Conservation (phyloP, 2,329 filamentous ascomycete species). For the Aschersonia sp. region DNA sequence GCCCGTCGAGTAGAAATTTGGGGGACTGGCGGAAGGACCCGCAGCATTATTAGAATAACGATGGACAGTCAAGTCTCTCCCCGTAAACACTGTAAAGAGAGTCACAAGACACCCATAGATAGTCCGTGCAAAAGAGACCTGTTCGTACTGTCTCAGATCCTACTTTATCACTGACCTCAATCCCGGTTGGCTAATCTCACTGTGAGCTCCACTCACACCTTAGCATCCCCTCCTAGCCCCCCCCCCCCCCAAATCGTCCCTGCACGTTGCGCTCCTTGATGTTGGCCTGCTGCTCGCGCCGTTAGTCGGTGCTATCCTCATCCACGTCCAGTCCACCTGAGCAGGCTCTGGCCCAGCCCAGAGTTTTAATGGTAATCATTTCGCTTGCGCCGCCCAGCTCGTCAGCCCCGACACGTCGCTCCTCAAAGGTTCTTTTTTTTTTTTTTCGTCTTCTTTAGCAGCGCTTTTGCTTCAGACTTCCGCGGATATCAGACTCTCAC, state of each 20-base stretch:
- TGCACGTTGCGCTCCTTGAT: constrained; percentile 1
- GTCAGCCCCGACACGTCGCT: constrained; percentile 26
- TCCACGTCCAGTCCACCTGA: constrained; percentile 13
- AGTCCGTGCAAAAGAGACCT: background rate
- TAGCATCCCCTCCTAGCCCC: constrained; percentile 10
- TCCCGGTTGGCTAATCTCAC: constrained; percentile 26
- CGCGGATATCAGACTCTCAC: background rate
- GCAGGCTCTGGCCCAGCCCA: constrained; percentile 3
- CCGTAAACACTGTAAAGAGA: background rate
- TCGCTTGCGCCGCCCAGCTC: constrained; percentile 34
- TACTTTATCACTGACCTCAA: constrained; percentile 14
- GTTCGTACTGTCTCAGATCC: constrained; percentile 8
- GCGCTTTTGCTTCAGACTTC: background rate
- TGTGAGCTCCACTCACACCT: constrained; percentile 25
- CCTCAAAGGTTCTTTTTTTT: background rate
- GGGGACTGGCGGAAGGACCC: constrained; percentile 1
- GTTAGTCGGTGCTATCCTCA: constrained; percentile 11
- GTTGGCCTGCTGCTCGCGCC: background rate
- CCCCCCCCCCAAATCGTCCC: constrained; percentile 5
- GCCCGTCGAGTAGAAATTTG: background rate
- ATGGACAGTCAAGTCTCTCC: background rate
- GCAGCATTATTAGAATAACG: constrained; percentile 1
- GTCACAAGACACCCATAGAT: fast-evolving
- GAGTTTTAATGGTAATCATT: constrained; percentile 30
- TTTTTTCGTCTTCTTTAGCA: background rate